Evolutionary conservation across 164 flowering plant genomes (phyloP).

Genomic region (Brasenia schreberi): DNA sequence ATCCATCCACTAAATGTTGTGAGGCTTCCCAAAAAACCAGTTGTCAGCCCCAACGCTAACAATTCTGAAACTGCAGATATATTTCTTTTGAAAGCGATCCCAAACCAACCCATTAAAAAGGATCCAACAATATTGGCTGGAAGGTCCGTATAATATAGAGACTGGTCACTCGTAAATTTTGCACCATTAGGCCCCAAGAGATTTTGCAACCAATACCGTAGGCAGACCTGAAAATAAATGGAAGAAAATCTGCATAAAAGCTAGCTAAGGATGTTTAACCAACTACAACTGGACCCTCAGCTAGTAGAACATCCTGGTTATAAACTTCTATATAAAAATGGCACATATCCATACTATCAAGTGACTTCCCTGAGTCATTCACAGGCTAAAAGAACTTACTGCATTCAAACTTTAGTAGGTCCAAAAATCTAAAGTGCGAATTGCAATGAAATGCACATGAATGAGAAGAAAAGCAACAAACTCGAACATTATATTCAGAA

Average conservation of each 20-base stretch:
- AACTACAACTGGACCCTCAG: too few relatives aligned
- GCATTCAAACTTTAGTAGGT: too few relatives aligned
- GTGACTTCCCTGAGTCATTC: not conserved
- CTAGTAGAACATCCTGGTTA: too few relatives aligned
- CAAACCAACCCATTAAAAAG: conserved; percentile 96
- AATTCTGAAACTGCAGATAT: conserved; percentile 45
- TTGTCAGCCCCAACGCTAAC: conserved; percentile 70
- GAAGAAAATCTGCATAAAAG: not conserved
- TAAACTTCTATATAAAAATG: too few relatives aligned
- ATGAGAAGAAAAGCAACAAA: too few relatives aligned
- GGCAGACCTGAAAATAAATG: conserved; percentile 35
- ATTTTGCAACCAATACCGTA: conserved; percentile 59
- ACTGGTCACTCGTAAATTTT: conserved; percentile 44
- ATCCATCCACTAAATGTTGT: conserved; percentile 99
- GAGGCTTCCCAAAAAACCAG: conserved; percentile 94
- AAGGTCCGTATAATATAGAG: conserved; percentile 68
- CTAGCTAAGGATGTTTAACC: too few relatives aligned
- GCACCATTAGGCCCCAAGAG: conserved; percentile 64
- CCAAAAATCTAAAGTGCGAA: too few relatives aligned
- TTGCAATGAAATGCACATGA: too few relatives aligned
- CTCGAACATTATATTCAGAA: too few relatives aligned
- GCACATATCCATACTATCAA: not conserved
- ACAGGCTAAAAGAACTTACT: too few relatives aligned
- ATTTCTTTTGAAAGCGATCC: conserved; percentile 67
- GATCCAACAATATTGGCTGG: conserved; percentile 98